Evolutionary conservation across 2,329 filamentous ascomycete species (phyloP).

Genomic region (Alternaria metachromatica): DNA sequence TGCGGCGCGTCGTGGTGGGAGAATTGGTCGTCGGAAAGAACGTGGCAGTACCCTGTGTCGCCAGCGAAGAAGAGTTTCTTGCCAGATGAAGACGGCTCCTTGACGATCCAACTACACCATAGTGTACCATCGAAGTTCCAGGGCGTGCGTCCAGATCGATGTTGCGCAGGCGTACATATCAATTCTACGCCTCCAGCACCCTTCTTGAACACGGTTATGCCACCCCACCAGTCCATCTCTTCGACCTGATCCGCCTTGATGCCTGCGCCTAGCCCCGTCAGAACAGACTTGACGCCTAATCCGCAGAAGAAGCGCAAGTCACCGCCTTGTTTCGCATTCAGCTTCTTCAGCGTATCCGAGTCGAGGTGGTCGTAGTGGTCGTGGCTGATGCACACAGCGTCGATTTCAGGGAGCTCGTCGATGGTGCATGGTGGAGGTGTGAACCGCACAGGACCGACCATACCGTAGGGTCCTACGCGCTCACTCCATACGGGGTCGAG

Average conservation of each 20-base stretch:
- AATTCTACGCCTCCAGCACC: slow-evolving; percentile 50
- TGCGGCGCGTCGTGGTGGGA: slow-evolving; percentile 44
- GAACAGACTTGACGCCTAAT: slow-evolving; percentile 49
- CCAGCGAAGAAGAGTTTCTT: slow-evolving; percentile 57
- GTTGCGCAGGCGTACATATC: slow-evolving; percentile 57
- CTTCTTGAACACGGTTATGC: slow-evolving; percentile 43
- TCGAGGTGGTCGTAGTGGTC: slow-evolving; percentile 66
- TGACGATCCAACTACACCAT: slow-evolving; percentile 58
- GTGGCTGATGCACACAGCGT: slow-evolving; percentile 61
- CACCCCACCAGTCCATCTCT: slow-evolving; percentile 61
- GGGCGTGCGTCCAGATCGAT: slow-evolving; percentile 53
- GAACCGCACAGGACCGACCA: slow-evolving; percentile 60
- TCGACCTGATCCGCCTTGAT: slow-evolving; percentile 51
- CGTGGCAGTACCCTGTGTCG: slow-evolving; percentile 58
- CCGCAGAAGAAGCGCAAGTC: slow-evolving; percentile 53
- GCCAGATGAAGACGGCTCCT: slow-evolving; percentile 29
- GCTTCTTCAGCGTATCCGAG: slow-evolving; percentile 51
- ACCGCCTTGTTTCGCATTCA: slow-evolving; percentile 49
- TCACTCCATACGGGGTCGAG: slow-evolving; percentile 63
- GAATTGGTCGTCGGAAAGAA: slow-evolving; percentile 37
- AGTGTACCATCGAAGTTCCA: slow-evolving; percentile 52
- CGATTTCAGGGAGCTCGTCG: slow-evolving; percentile 59
- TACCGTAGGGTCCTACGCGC: slow-evolving; percentile 55
- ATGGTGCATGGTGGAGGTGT: slow-evolving; percentile 59
- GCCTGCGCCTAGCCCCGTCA: slow-evolving; percentile 46